Evolutionary conservation across 331 rosid genomes (phyloP).

Genomic region (Malus hybrid): DNA sequence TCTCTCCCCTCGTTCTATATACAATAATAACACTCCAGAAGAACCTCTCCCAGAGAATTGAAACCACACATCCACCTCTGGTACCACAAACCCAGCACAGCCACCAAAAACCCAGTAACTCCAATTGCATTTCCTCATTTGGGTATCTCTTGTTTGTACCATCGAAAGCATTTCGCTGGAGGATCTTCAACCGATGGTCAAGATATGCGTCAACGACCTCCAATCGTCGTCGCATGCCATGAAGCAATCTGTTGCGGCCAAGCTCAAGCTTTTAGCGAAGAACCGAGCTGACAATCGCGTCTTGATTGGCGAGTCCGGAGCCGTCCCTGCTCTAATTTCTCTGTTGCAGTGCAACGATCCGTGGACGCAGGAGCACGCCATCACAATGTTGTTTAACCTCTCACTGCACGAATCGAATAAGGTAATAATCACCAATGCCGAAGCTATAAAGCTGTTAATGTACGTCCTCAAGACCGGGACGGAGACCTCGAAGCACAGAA

Average conservation of each 20-base stretch:
- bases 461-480: slow-evolving; percentile 91
- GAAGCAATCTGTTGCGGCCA: slow-evolving; percentile 91
- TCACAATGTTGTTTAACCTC: slow-evolving; percentile 74
- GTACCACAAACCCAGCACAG: not conserved
- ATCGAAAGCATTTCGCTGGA: slow-evolving; percentile 97
- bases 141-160: no score
- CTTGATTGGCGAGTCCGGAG: slow-evolving; percentile 91
- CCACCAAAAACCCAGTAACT: not conserved
- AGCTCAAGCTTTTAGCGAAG: slow-evolving; percentile 75
- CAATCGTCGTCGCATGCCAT: slow-evolving; percentile 64
- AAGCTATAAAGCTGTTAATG: slow-evolving; percentile 77
- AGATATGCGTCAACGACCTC: slow-evolving; percentile 80
- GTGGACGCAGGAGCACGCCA: slow-evolving; percentile 87
- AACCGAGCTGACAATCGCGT: slow-evolving; percentile 78
- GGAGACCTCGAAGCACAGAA: slow-evolving; percentile 48
- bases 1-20: not conserved
- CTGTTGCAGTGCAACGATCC: slow-evolving; percentile 86
- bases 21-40: not conserved
- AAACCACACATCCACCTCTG: not conserved
- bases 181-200: slow-evolving; percentile 96
- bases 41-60: slow-evolving; percentile 19
- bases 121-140: no score
- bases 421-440: slow-evolving; percentile 58
- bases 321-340: slow-evolving; percentile 73
- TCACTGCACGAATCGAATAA: slow-evolving; percentile 81